phyloP scores from a whole-genome alignment of 306 rosid genomes.

The Geum urbanum region DNA sequence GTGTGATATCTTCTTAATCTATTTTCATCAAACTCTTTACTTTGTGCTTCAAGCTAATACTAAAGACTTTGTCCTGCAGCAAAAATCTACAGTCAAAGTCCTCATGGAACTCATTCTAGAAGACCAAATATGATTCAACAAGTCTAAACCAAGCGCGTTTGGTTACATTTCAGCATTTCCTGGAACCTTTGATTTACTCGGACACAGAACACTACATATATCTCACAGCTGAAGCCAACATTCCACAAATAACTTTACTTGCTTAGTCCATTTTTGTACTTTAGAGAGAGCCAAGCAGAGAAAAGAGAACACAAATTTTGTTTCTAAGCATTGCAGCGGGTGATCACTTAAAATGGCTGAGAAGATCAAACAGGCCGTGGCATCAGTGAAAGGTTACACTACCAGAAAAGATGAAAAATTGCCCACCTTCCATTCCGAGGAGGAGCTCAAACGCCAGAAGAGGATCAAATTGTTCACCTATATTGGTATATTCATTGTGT shows the following conservation, averaged over 20 bases:
- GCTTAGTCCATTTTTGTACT: background rate
- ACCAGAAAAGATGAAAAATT: background rate
- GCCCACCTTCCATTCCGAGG: background rate
- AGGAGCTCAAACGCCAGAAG: conserved; percentile 7
- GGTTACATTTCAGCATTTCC: no score
- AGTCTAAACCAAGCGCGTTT: no score
- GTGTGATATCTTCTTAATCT: no score
- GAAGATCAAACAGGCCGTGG: background rate
- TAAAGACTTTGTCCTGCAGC: no score
- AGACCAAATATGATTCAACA: no score
- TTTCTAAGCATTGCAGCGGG: background rate
- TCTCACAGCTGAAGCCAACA: background rate
- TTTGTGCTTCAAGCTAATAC: no score
- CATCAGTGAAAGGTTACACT: background rate
- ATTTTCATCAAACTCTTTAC: no score
- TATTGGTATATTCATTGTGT: background rate
- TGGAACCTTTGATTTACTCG: no score
- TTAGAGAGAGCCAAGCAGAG: background rate
- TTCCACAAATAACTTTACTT: background rate
- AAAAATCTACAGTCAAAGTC: no score
- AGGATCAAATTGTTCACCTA: background rate
- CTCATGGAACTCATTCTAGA: no score
- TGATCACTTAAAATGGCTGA: background rate
- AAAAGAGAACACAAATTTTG: background rate
- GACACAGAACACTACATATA: background rate